phyloP scores from a whole-genome alignment of 176 grass and related monocot species.

The Oryza glumipatula region DNA sequence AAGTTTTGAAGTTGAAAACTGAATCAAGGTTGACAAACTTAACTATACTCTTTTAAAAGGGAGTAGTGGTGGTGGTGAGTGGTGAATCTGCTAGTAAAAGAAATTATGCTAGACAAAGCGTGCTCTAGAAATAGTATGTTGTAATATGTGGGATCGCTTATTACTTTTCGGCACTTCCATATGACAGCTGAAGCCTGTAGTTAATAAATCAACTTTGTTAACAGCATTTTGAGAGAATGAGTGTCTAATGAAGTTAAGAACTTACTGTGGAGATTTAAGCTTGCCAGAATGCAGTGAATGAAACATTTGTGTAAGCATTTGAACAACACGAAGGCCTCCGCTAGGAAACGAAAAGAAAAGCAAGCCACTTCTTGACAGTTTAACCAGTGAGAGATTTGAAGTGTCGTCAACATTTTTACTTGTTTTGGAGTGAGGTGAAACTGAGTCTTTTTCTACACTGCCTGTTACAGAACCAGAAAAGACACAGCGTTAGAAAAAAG shows the following conservation, averaged over 20 bases:
- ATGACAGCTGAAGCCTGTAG: not conserved
- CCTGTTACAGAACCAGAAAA: conserved; percentile 47
- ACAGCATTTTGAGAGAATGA: not conserved
- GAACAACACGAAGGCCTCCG: conserved; percentile 59
- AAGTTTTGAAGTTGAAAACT: conserved; percentile 17
- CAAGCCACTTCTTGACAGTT: conserved; percentile 85
- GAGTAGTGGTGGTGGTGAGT: too few relatives aligned
- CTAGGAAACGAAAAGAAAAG: conserved; percentile 79
- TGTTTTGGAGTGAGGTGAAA: conserved; percentile 42
- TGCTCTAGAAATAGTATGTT: not conserved
- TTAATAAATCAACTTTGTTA: conserved; percentile 13
- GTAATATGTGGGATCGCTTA: not conserved
- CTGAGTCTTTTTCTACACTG: conserved; percentile 29
- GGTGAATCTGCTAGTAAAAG: not conserved
- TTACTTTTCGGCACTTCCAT: not conserved
- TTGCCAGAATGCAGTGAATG: conserved; percentile 63
- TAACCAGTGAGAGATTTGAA: conserved; percentile 78
- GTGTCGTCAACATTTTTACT: conserved; percentile 42
- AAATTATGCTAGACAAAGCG: conserved; percentile 18
- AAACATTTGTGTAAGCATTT: conserved; percentile 70
- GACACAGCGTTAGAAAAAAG: conserved; percentile 34
- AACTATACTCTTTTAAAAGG: not conserved
- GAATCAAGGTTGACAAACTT: conserved; percentile 12
- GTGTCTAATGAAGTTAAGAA: conserved; percentile 15
- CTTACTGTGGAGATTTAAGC: conserved; percentile 79